Conservation (phyloP, 2,329 filamentous ascomycete genomes). For the Cladophialophora psammophila region DNA sequence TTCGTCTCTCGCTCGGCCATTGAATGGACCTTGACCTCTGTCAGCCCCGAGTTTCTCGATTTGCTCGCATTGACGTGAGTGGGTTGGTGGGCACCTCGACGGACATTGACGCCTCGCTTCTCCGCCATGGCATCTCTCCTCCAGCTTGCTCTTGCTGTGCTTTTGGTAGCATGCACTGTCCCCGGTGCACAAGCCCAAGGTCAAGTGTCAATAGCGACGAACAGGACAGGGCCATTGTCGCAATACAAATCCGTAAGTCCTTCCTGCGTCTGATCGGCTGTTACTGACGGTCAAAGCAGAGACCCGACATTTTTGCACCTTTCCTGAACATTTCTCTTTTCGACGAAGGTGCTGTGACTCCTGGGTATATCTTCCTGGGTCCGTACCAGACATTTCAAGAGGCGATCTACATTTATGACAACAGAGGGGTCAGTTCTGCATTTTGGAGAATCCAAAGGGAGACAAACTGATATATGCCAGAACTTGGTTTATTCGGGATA, state of each 20-base stretch:
- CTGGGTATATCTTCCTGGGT: constrained; percentile 60
- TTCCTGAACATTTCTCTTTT: constrained; percentile 45
- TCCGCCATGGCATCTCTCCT: constrained; percentile 10
- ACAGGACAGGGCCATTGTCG: constrained; percentile 32
- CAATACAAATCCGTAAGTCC: constrained; percentile 36
- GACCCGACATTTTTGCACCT: constrained; percentile 52
- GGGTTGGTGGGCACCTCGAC: constrained; percentile 1
- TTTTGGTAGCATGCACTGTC: constrained; percentile 16
- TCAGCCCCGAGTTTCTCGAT: neutral
- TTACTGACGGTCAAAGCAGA: constrained; percentile 39
- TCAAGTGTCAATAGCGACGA: constrained; percentile 23
- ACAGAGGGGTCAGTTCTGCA: constrained; percentile 50
- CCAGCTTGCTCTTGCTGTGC: constrained; percentile 1
- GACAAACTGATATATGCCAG: constrained; percentile 37
- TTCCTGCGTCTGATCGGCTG: neutral
- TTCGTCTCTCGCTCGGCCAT: neutral
- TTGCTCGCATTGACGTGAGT: neutral
- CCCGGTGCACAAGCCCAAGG: constrained; percentile 23
- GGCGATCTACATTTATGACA: constrained; percentile 62
- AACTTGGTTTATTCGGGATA: constrained; percentile 61
- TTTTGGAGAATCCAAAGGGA: neutral
- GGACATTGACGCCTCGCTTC: constrained; percentile 14
- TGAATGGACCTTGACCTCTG: neutral
- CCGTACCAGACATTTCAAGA: constrained; percentile 59
- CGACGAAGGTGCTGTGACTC: constrained; percentile 46